phyloP scores from a whole-genome alignment of 345 rosid genomes.

The Jatropha curcas region DNA sequence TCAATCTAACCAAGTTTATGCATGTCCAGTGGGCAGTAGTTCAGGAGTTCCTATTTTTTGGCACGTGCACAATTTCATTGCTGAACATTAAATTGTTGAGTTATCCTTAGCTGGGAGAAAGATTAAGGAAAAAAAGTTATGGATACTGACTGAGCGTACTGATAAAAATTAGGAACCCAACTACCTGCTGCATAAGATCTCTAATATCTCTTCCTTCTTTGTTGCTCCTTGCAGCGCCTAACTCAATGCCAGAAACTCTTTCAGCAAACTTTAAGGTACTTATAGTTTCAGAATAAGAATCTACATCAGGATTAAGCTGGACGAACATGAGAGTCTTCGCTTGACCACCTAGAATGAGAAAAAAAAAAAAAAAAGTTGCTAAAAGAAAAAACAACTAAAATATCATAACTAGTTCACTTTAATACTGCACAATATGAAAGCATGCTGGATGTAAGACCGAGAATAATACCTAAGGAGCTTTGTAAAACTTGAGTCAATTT shows the following conservation, averaged over 20 bases:
- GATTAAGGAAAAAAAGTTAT: background rate
- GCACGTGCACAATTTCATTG: background rate
- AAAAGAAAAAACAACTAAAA: background rate
- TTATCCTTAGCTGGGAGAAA: slow-evolving; percentile 7
- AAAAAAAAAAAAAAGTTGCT: slow-evolving; percentile 12
- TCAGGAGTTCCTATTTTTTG: background rate
- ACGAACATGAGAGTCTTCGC: slow-evolving; percentile 98
- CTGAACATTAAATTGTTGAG: background rate
- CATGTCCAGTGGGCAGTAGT: background rate
- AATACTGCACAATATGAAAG: background rate
- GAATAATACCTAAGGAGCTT: slow-evolving; percentile 78
- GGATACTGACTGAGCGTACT: background rate
- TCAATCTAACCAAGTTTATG: background rate
- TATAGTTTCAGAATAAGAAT: slow-evolving; percentile 83
- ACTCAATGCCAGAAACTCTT: slow-evolving; percentile 96
- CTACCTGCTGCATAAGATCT: slow-evolving; percentile 93
- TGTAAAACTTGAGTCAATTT: slow-evolving; percentile 97
- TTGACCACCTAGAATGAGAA: slow-evolving; percentile 71
- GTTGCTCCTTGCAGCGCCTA: slow-evolving; percentile 89
- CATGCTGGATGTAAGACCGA: background rate
- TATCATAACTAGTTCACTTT: background rate
- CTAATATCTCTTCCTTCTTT: slow-evolving; percentile 87
- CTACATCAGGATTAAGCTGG: slow-evolving; percentile 92
- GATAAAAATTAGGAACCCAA: background rate
- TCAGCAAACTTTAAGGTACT: slow-evolving; percentile 94